A percentile compares a stretch with the other conserved stretches of the same genome.
phyloP scores from a whole-genome alignment of 1,284 basidiomycete species.

The Boletus sp. region DNA sequence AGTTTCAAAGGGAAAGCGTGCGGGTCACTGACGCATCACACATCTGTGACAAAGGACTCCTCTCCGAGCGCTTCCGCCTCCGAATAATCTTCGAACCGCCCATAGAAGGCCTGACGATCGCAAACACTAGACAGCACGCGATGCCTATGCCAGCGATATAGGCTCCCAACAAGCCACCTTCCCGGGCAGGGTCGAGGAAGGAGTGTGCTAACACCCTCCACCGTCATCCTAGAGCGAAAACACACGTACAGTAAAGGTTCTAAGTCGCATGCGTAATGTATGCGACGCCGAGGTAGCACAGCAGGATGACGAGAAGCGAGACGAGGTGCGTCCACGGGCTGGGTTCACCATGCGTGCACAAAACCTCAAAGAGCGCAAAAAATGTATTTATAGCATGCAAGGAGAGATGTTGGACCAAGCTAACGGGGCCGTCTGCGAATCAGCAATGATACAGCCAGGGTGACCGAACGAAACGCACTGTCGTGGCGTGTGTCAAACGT shows the following conservation, averaged over 20 bases:
- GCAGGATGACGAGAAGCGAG: slow-evolving; percentile 48
- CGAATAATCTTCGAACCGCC: slow-evolving; percentile 2
- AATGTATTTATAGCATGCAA: slow-evolving; percentile 58
- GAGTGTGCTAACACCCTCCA: slow-evolving; percentile 37
- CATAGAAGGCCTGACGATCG: slow-evolving; percentile 32
- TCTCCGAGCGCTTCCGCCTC: slow-evolving; percentile 18
- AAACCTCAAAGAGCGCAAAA: slow-evolving; percentile 57
- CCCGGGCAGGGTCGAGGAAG: slow-evolving; percentile 42
- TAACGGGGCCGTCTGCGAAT: slow-evolving; percentile 25
- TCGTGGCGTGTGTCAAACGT: slow-evolving; percentile 40
- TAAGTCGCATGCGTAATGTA: slow-evolving; percentile 59
- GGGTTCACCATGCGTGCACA: slow-evolving; percentile 49
- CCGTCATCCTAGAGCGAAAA: not conserved
- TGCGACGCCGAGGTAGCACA: slow-evolving; percentile 58
- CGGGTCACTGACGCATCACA: not conserved
- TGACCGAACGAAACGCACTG: slow-evolving; percentile 30
- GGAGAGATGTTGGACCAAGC: slow-evolving; percentile 60
- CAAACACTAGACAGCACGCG: slow-evolving; percentile 46
- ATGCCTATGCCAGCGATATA: slow-evolving; percentile 54
- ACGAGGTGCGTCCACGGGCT: slow-evolving; percentile 52
- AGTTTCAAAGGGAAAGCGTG: too few relatives aligned
- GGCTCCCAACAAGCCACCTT: slow-evolving; percentile 37
- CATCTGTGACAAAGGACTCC: not conserved
- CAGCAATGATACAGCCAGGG: not conserved
- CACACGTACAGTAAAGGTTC: slow-evolving; percentile 56